Conservation (phyloP, 208 protist species). For the Acanthamoeba rhysodes region DNA sequence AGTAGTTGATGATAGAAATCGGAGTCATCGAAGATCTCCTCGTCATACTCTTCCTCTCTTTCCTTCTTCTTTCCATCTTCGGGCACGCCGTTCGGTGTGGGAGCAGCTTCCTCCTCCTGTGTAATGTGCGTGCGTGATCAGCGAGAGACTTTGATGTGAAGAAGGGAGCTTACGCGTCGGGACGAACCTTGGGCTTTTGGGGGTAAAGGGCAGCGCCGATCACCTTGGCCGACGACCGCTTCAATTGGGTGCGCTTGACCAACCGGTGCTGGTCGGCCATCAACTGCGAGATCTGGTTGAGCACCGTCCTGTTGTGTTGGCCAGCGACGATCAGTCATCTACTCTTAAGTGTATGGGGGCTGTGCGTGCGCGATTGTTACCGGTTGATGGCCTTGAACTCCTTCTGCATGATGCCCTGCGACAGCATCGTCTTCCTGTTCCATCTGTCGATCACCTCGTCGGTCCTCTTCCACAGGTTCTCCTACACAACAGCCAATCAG, state of each 20-base stretch:
- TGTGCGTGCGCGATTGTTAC: neutral
- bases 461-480: constrained; percentile 54
- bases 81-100: neutral
- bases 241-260: constrained; percentile 80
- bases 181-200: constrained; percentile 6
- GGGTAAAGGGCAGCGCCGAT: constrained; percentile 70
- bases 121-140: neutral
- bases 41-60: constrained; percentile 76
- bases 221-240: constrained; percentile 59
- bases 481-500: constrained; percentile 8
- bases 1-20: constrained; percentile 84
- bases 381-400: constrained; percentile 82
- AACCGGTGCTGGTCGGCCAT: constrained; percentile 72
- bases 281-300: constrained; percentile 77
- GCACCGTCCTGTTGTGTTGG: neutral
- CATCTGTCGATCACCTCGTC: constrained; percentile 77
- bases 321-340: too few relatives aligned
- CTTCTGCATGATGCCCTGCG: constrained; percentile 68
- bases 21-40: constrained; percentile 83
- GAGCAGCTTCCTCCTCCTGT: neutral
- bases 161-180: neutral
- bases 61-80: constrained; percentile 1
- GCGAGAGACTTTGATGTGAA: neutral
- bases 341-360: too few relatives aligned
- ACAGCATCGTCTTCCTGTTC: constrained; percentile 77